Percentiles rank a stretch among this genome's conserved stretches.
phyloP scores from a whole-genome alignment of 306 rosid species.

The Gastrolobium bilobum region DNA sequence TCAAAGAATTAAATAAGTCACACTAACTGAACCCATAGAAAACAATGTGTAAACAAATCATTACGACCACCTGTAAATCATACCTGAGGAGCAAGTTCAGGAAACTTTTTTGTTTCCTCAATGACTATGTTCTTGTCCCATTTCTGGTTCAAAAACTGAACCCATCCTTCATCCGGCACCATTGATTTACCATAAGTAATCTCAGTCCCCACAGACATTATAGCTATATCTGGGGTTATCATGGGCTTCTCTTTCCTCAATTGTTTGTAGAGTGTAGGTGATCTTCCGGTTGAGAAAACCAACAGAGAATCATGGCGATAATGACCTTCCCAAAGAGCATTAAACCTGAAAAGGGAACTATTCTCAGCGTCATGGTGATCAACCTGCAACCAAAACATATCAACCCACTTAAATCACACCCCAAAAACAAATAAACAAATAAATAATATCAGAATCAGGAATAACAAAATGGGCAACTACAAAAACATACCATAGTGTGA shows the following conservation, averaged over 20 bases:
- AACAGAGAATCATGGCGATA: conserved; percentile 91
- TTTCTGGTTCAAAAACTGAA: conserved; percentile 75
- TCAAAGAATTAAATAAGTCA: conserved; percentile 21
- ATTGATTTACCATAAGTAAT: conserved; percentile 84
- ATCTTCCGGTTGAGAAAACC: conserved; percentile 96
- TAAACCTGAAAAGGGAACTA: conserved; percentile 82
- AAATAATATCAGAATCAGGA: background rate
- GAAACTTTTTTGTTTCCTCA: conserved; percentile 80
- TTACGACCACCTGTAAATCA: conserved; percentile 5
- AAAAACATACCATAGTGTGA: conserved; percentile 84
- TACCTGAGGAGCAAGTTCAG: conserved; percentile 92
- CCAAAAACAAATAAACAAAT: conserved; percentile 1
- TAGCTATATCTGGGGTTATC: conserved; percentile 94
- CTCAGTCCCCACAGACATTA: conserved; percentile 99
- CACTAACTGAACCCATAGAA: conserved; percentile 7
- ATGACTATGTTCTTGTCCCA: conserved; percentile 81
- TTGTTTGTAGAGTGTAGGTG: conserved; percentile 85
- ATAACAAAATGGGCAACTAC: background rate
- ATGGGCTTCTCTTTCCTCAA: conserved; percentile 94
- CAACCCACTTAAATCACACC: conserved; percentile 46
- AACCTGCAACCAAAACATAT: conserved; percentile 67
- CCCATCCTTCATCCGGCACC: conserved; percentile 95
- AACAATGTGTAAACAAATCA: conserved; percentile 30
- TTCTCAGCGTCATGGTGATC: conserved; percentile 94
- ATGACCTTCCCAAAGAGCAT: conserved; percentile 89